phyloP scores from a whole-genome alignment of 768 basidiomycete species.

The Trametes cubensis region DNA sequence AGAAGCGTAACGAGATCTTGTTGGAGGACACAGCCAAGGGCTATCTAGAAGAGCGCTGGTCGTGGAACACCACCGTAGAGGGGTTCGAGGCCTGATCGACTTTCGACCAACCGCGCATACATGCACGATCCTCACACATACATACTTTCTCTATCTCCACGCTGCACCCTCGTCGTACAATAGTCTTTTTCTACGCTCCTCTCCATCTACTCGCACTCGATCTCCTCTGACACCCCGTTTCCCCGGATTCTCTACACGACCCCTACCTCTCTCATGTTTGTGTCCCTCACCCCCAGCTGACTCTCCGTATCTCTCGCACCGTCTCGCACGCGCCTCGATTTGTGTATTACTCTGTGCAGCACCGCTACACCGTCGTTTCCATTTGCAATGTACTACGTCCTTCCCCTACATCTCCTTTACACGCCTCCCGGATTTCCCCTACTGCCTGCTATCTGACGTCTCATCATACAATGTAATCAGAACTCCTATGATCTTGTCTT shows the following conservation, averaged over 20 bases:
- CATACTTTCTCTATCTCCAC: not conserved
- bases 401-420: not conserved
- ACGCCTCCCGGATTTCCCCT: not conserved
- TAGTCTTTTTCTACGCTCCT: too few species aligned
- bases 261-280: not conserved
- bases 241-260: not conserved
- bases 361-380: not conserved
- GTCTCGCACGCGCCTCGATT: not conserved
- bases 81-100: constrained; percentile 54
- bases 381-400: constrained; percentile 1
- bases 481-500: not conserved
- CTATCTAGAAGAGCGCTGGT: constrained; percentile 84
- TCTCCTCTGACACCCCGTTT: not conserved
- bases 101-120: too few species aligned
- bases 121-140: too few species aligned
- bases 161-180: not conserved
- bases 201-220: not conserved
- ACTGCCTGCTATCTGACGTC: not conserved
- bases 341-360: constrained; percentile 3
- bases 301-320: not conserved
- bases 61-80: constrained; percentile 73
- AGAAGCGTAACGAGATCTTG: constrained; percentile 94
- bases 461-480: not conserved
- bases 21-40: constrained; percentile 93
- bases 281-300: not conserved